Evolutionary conservation across 768 basidiomycete species (phyloP).

Genomic region (Leccinum rimulosum): DNA sequence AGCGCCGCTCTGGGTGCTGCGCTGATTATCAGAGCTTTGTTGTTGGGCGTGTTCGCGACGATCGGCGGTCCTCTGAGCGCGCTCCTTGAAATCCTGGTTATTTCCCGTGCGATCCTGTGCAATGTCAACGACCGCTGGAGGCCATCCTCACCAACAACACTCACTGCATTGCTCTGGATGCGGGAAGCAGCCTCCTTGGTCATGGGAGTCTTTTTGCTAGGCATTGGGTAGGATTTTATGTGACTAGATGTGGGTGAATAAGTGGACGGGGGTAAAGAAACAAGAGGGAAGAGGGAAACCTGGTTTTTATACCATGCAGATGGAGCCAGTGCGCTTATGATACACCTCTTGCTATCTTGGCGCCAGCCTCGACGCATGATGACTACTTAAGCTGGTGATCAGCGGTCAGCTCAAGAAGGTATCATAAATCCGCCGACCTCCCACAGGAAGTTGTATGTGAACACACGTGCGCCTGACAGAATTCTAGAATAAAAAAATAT

Average conservation of each 20-base stretch:
- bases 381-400: not conserved
- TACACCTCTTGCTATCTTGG: not conserved
- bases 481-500: not conserved
- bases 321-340: not conserved
- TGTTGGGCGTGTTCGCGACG: not conserved
- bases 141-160: not conserved
- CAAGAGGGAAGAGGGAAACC: not conserved
- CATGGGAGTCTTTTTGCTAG: not conserved
- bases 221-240: not conserved
- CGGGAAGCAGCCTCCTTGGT: not conserved
- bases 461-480: not conserved
- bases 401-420: not conserved
- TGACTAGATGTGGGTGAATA: not conserved
- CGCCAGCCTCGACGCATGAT: not conserved
- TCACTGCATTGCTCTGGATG: conserved; percentile 12
- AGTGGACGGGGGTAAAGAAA: not conserved
- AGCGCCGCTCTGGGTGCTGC: not conserved
- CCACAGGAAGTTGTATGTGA: not conserved
- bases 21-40: not conserved
- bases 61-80: conserved; percentile 9
- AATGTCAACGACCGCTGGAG: not conserved
- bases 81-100: conserved; percentile 8
- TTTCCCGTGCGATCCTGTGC: conserved; percentile 1
- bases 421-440: not conserved
- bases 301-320: conserved; percentile 1